Base-by-base conservation (phyloP, 1,284 basidiomycete genomes). In the Cystobasidium sp. region DNA sequence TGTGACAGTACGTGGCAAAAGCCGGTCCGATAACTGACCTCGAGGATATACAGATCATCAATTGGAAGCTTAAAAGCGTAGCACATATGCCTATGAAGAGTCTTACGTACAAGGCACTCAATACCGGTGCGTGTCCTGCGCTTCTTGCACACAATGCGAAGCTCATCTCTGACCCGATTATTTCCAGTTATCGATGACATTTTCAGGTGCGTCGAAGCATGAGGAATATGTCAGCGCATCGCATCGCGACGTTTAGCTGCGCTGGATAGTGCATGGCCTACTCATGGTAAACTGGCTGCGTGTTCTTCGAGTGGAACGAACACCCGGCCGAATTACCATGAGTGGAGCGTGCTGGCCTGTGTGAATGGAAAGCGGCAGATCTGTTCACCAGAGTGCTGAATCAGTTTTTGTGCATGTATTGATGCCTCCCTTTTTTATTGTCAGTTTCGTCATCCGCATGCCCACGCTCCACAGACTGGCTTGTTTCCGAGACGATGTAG, bases 81-180 rank as follows among this genome's bases (percentile, higher is more conserved):
- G 90, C 93, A 49, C 93, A 95, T 81, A 93, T 95, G 90, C 92
- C 92, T 10, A 93, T 95, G 89, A 97, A 95, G 83, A 92, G 95
- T 3, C 94, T 98, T 91, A 89, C 95, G 77, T 97, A 93, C 86
- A 97, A 97, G 85, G 65, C 74, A 74, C 77, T 84, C 24, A 82
- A 81, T 1, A 84, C 84, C 6, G 83, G 66, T 68, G 31, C 56
- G 66, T n/a, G 7, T 24, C 16, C 24, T n/a, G 6, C 12, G n/a
- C 61, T 41, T 66, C 64, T 37, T 31, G 31, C 39, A 5, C n/a
- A 9, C 47, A 22, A 66, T 39, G 14, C 53, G 24, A 37, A 18
- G n/a, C 22, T n/a, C 7, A 14, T 10, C 37, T 41, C 22, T 9
- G n/a, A 18, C n/a, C 24, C 8, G 22, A 41, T 31, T 20, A 5